These are phyloP conservation scores for Darksidea phi DNA, from an alignment of 495 filamentous ascomycete species.

Conservation along the genomic window DNA sequence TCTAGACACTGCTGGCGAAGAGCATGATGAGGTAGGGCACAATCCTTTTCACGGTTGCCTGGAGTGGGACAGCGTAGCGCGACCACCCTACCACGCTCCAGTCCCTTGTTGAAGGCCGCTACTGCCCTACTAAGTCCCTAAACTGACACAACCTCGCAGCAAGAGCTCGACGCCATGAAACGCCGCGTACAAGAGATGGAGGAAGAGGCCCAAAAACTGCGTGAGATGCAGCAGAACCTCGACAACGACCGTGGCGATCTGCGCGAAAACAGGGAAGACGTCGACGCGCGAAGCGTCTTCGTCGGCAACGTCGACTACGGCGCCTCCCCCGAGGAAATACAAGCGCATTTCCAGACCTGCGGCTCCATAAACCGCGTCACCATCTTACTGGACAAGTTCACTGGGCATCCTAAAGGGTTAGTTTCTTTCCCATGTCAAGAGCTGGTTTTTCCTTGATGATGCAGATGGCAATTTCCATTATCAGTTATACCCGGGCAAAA, in stretches of 20 bases:
- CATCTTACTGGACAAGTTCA: slow-evolving; percentile 96
- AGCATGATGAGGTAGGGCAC: slow-evolving; percentile 38
- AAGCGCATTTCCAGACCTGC: slow-evolving; percentile 97
- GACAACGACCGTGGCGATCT: slow-evolving; percentile 81
- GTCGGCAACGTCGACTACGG: slow-evolving; percentile 99
- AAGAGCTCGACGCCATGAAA: slow-evolving; percentile 99
- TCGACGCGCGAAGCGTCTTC: slow-evolving; percentile 94
- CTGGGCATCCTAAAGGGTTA: slow-evolving; percentile 97
- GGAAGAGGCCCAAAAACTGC: slow-evolving; percentile 90
- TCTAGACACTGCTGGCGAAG: slow-evolving; percentile 37
- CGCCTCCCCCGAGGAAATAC: slow-evolving; percentile 96
- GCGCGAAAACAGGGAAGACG: slow-evolving; percentile 90
- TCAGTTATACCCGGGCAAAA: neutral
- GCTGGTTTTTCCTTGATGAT: slow-evolving; percentile 35
- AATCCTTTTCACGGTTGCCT: too few relatives aligned
- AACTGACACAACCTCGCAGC: slow-evolving; percentile 48
- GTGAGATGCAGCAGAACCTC: slow-evolving; percentile 91
- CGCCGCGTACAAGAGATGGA: slow-evolving; percentile 98
- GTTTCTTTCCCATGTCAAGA: slow-evolving; percentile 43
- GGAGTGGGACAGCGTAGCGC: neutral
- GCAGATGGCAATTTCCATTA: slow-evolving; percentile 8
- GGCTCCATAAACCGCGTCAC: slow-evolving; percentile 98
- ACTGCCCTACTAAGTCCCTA: neutral
- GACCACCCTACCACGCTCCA: neutral
- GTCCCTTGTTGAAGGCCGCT: neutral